phyloP scores from a whole-genome alignment of 192 early-diverging fungal species.

The Haplosporangium gracile region DNA sequence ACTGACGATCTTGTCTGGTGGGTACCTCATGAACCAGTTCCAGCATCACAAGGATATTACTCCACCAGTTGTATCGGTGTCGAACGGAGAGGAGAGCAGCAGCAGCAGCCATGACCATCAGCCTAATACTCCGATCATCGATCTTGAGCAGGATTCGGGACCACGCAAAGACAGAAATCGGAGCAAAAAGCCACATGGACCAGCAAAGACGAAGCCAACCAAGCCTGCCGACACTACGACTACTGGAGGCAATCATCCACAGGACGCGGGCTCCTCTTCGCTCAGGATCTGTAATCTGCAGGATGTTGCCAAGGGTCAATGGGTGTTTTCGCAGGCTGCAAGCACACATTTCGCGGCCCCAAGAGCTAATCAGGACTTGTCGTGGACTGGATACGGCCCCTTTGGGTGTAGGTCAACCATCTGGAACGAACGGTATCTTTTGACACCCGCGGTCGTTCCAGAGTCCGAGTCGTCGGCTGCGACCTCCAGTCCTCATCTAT shows the following conservation, averaged over 20 bases:
- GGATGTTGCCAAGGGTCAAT: constrained; percentile 31
- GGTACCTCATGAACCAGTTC: constrained; percentile 34
- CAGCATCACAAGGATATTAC: constrained; percentile 27
- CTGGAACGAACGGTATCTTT: constrained; percentile 52
- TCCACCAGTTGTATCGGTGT: not conserved
- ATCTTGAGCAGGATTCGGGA: not conserved
- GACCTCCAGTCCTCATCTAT: not conserved
- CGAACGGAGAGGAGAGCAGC: not conserved
- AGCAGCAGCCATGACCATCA: not conserved
- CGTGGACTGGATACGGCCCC: constrained; percentile 47
- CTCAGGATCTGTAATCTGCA: constrained; percentile 34
- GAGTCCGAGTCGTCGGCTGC: not conserved
- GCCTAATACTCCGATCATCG: not conserved
- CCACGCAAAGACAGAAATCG: constrained; percentile 27
- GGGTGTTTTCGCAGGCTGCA: constrained; percentile 7
- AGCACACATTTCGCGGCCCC: not conserved
- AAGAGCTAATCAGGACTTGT: constrained; percentile 6
- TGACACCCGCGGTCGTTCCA: constrained; percentile 18
- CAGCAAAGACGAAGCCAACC: not conserved
- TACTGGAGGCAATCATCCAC: not conserved
- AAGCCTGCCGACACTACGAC: not conserved
- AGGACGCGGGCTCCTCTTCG: not conserved
- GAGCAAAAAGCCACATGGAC: constrained; percentile 20
- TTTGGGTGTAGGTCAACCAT: constrained; percentile 38
- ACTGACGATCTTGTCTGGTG: constrained; percentile 32